A percentile compares a stretch with the other conserved stretches of the same genome.
Conservation (phyloP, 106 monocot genomes). For the Chionographis japonica region DNA sequence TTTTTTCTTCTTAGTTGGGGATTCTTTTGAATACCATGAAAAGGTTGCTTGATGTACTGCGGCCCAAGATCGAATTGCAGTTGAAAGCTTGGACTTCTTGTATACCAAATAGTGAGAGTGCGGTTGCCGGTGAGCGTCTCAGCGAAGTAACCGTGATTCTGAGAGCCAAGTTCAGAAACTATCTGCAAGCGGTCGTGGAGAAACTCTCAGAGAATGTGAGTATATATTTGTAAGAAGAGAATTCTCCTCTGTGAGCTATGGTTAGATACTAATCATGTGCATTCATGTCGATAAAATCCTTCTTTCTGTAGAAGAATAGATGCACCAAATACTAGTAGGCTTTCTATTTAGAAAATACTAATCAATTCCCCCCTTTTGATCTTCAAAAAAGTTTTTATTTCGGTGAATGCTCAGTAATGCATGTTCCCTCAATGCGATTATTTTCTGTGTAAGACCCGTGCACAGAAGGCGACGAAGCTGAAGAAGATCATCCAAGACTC, state of each 20-base stretch:
- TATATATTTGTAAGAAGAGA: not conserved
- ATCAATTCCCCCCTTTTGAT: too few species aligned
- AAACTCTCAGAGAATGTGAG: constrained; percentile 95
- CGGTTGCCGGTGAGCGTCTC: constrained; percentile 69
- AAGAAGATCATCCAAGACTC: constrained; percentile 96
- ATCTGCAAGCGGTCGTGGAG: constrained; percentile 87
- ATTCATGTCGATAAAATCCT: too few species aligned
- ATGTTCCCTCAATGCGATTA: not conserved
- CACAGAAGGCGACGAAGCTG: constrained; percentile 69
- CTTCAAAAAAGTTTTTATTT: too few species aligned
- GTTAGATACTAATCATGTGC: too few species aligned
- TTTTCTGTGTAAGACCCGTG: constrained; percentile 41
- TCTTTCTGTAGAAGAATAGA: too few species aligned
- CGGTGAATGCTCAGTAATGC: too few species aligned
- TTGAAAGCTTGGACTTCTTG: constrained; percentile 93
- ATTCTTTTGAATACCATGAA: constrained; percentile 93
- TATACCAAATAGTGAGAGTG: constrained; percentile 66
- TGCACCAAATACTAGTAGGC: too few species aligned
- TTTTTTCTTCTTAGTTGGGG: constrained; percentile 55
- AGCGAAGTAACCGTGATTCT: constrained; percentile 84
- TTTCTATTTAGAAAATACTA: too few species aligned
- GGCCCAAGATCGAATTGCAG: constrained; percentile 77
- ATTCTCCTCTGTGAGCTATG: not conserved
- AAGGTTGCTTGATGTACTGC: constrained; percentile 80
- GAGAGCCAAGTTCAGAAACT: constrained; percentile 93